Evolutionary conservation across 1,284 basidiomycete species (phyloP), one percentile per base, ranked within the genome.

Genomic region (Amylostereum chailletii): DNA sequence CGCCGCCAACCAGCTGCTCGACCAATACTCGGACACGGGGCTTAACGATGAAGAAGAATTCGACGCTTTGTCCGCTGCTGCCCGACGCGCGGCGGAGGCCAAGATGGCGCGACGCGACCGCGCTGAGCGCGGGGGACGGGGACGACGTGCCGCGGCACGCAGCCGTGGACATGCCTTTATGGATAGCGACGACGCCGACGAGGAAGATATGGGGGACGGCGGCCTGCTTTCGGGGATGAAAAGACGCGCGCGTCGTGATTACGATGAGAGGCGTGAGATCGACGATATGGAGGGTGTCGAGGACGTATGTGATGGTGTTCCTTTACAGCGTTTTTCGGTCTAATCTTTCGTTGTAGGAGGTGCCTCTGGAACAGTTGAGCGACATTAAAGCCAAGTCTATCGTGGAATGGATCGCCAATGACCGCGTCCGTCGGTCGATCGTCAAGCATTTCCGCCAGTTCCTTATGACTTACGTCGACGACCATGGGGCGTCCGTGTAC

Each of bases 351-450:
- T 33, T 51, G n/a, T 60, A 97, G 82, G 94, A 97, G 65, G 75
- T 99, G 51, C 93, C 94, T 0, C 69, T 97, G 43, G 95, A 99
- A 64, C 94, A 99, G 70, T 74, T 99, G 9, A 91, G 90, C 55
- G 95, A 99, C 62, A 91, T 99, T 74, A 98, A 98, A 65, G 91
- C 94, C 33, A 91, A 94, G 60, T 94, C 92, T 19, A 93, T 99
- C 49, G 89, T 90, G 5, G 94, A 96, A 65, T 99, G 96, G 96
- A 92, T 99, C 57, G 85, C 92, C 10, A 86, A 88, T 49, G 92
- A 94, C 51, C 83, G 87, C 43, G 95, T 99, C 52, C 82, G 89
- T 55, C 76, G 89, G 48, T 89, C 95, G 0, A 94, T 99, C 57
- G 78, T 90, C 56, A 85, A 87, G 56, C 91, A 97, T 65, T 98